Conservation (phyloP, 2,329 filamentous ascomycete genomes). For the Aspergillus carbonarius region DNA sequence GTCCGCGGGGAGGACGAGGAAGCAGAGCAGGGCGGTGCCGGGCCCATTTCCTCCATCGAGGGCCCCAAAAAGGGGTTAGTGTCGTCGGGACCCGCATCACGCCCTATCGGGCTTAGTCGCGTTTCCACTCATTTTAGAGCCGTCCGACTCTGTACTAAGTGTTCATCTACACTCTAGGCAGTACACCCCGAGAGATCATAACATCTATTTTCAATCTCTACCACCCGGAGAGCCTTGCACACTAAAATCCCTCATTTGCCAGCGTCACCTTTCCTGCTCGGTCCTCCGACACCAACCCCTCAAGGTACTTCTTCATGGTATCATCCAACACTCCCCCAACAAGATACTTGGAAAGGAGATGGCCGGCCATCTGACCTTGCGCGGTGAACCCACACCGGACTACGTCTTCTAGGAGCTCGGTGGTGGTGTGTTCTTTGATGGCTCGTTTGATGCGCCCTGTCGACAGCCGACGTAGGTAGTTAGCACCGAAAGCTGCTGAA, state of each 20-base stretch:
- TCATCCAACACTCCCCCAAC: conserved; percentile 8
- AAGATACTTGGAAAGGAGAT: conserved; percentile 6
- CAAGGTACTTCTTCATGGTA: conserved; percentile 7
- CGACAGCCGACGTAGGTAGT: background rate
- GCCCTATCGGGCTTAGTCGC: conserved; percentile 10
- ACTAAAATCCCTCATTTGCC: background rate
- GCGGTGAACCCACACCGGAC: conserved; percentile 11
- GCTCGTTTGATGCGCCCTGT: conserved; percentile 12
- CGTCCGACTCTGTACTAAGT: no score
- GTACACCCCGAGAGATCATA: background rate
- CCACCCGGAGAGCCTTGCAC: background rate
- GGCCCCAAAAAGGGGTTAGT: conserved; percentile 1
- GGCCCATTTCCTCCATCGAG: background rate
- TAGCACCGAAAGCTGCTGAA: background rate
- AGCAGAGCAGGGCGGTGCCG: conserved; percentile 2
- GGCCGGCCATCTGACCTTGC: conserved; percentile 9
- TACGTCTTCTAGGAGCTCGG: conserved; percentile 10
- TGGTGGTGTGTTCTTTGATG: conserved; percentile 7
- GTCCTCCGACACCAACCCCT: conserved; percentile 2
- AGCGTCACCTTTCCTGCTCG: background rate
- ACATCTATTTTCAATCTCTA: background rate
- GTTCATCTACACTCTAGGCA: no score
- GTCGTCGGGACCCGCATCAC: background rate
- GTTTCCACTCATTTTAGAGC: background rate
- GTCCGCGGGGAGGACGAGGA: conserved; percentile 12